These are phyloP conservation scores for Acaromyces ingoldii DNA, from an alignment of 1,284 basidiomycete genomes.

Conservation along the genomic window DNA sequence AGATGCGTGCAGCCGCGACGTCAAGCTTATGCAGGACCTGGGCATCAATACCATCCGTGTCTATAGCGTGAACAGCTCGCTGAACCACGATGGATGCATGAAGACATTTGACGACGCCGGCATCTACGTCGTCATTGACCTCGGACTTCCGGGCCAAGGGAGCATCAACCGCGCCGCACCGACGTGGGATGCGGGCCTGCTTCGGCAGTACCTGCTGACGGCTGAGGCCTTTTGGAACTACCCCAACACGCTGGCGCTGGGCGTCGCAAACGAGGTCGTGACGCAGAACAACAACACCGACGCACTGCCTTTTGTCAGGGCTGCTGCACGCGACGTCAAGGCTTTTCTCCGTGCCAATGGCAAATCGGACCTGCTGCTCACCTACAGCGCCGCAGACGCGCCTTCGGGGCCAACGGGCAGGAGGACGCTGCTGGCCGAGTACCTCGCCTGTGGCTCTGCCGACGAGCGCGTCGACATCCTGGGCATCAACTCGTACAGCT, in stretches of 20 bases:
- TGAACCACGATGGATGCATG: conserved; percentile 86
- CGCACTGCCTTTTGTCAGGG: conserved; percentile 77
- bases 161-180: conserved; percentile 73
- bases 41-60: conserved; percentile 66
- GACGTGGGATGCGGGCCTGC: conserved; percentile 75
- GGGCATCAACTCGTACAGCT: conserved; percentile 57
- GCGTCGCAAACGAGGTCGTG: conserved; percentile 85
- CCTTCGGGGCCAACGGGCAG: conserved; percentile 51
- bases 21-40: conserved; percentile 63
- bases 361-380: conserved; percentile 67
- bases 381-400: conserved; percentile 80
- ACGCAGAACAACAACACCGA: conserved; percentile 60
- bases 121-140: conserved; percentile 87
- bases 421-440: conserved; percentile 65
- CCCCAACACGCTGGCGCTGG: conserved; percentile 57
- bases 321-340: conserved; percentile 79
- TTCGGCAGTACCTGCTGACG: conserved; percentile 71
- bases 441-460: conserved; percentile 73
- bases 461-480: conserved; percentile 72
- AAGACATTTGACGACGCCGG: conserved; percentile 66
- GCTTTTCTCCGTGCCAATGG: conserved; percentile 67
- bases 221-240: conserved; percentile 64
- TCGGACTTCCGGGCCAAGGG: conserved; percentile 76
- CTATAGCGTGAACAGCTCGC: conserved; percentile 63
- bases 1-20: conserved; percentile 69